phyloP scores from a whole-genome alignment of 441 rosid genomes.

The Syzygium malaccense region DNA sequence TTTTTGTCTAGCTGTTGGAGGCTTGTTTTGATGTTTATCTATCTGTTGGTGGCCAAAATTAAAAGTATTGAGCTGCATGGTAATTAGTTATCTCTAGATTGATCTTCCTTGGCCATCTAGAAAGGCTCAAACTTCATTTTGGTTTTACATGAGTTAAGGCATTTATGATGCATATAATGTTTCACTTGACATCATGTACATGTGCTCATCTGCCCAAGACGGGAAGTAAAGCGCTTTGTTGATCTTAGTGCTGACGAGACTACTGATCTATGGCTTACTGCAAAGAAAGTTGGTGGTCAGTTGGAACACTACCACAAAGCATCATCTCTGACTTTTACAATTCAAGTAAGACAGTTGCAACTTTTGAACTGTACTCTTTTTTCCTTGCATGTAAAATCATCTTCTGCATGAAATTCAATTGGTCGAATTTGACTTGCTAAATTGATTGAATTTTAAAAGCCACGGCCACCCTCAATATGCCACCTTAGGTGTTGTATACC shows the following conservation, averaged over 20 bases:
- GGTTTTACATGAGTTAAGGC: not conserved
- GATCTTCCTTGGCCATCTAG: not conserved
- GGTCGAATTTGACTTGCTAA: not conserved
- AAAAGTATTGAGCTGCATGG: not conserved
- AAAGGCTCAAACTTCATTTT: not conserved
- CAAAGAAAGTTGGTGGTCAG: slow-evolving; percentile 59
- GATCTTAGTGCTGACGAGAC: slow-evolving; percentile 82
- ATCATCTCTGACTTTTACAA: slow-evolving; percentile 68
- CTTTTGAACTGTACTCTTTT: not conserved
- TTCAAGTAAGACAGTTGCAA: slow-evolving; percentile 47
- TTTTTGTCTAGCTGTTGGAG: not conserved
- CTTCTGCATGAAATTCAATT: not conserved
- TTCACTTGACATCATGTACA: slow-evolving; percentile 54
- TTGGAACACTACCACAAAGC: slow-evolving; percentile 73
- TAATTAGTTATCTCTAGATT: not conserved
- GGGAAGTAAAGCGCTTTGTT: slow-evolving; percentile 73
- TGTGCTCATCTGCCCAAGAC: slow-evolving; percentile 87
- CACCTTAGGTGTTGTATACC: not conserved
- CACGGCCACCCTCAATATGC: not conserved
- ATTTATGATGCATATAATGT: slow-evolving; percentile 10
- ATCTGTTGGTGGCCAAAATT: not conserved
- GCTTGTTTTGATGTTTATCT: not conserved
- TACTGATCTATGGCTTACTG: slow-evolving; percentile 65
- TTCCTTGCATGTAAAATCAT: not conserved
- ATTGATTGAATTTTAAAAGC: not conserved